A percentile compares a stretch with the other conserved stretches of the same genome.
phyloP scores from a whole-genome alignment of 164 flowering plant genomes.

The Stephania yunnanensis region DNA sequence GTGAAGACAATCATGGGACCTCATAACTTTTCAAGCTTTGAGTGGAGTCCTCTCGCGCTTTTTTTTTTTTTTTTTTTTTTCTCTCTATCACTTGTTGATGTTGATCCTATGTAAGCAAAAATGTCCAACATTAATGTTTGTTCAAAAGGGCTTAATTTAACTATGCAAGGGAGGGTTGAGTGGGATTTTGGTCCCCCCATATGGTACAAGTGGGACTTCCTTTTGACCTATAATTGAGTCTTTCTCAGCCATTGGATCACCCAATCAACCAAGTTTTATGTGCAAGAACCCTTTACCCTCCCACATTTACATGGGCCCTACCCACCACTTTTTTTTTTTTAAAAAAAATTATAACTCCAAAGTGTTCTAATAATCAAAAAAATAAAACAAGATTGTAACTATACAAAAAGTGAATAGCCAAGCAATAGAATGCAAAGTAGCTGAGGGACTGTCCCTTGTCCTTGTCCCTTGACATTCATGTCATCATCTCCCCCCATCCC shows the following conservation, averaged over 20 bases:
- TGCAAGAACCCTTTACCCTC: slow-evolving; percentile 12
- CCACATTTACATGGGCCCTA: slow-evolving; percentile 9
- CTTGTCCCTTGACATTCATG: background rate
- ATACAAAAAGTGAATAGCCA: background rate
- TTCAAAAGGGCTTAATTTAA: background rate
- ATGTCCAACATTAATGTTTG: background rate
- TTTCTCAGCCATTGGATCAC: slow-evolving; percentile 14
- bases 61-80: too few relatives aligned
- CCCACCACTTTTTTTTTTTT: background rate
- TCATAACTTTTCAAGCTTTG: slow-evolving; percentile 16
- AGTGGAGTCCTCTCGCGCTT: slow-evolving; percentile 18
- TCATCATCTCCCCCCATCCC: slow-evolving; percentile 1
- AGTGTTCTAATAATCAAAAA: background rate
- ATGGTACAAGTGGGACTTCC: slow-evolving; percentile 7
- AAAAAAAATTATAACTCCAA: slow-evolving; percentile 9
- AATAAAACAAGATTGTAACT: background rate
- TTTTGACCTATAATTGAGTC: slow-evolving; percentile 16
- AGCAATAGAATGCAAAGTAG: background rate
- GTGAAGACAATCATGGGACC: slow-evolving; percentile 49
- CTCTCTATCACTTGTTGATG: slow-evolving; percentile 10
- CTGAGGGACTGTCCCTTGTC: background rate
- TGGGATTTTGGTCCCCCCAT: slow-evolving; percentile 44
- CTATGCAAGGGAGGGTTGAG: slow-evolving; percentile 12
- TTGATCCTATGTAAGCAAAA: slow-evolving; percentile 18
- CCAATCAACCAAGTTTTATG: slow-evolving; percentile 4